A percentile compares a stretch with the other conserved stretches of the same genome.
Conservation (phyloP, 495 filamentous ascomycete species). For the Cercophora sp. region DNA sequence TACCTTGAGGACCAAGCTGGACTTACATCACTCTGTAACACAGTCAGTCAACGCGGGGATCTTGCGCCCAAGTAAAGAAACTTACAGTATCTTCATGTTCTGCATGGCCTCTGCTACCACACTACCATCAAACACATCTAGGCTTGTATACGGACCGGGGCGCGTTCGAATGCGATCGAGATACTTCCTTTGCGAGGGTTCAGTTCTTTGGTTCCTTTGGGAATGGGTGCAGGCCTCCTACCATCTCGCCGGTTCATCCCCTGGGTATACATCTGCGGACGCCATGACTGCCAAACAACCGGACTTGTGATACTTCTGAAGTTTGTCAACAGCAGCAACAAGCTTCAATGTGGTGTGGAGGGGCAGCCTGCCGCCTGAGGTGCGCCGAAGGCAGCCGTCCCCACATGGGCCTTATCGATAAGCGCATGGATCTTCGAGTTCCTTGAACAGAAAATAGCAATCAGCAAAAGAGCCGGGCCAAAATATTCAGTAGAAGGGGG, state of each 20-base stretch:
- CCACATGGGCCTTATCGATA: too few species aligned
- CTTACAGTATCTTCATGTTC: slow-evolving; percentile 33
- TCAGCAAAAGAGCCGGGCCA: too few species aligned
- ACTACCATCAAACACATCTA: slow-evolving; percentile 61
- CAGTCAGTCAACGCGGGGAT: not conserved
- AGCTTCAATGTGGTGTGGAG: too few species aligned
- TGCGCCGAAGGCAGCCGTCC: too few species aligned
- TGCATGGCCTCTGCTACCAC: slow-evolving; percentile 59
- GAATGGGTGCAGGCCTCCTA: not conserved
- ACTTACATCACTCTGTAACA: slow-evolving; percentile 25
- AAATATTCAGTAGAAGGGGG: too few species aligned
- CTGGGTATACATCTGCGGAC: slow-evolving; percentile 19
- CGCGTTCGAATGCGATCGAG: slow-evolving; percentile 73
- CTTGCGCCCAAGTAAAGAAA: not conserved
- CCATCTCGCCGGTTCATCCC: slow-evolving; percentile 28
- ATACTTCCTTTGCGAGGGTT: slow-evolving; percentile 54
- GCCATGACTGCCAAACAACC: too few species aligned
- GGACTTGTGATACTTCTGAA: too few species aligned
- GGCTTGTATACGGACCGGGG: slow-evolving; percentile 73
- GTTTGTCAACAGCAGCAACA: too few species aligned
- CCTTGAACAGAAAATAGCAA: too few species aligned
- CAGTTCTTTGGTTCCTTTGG: not conserved
- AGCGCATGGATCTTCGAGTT: too few species aligned
- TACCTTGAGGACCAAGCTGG: not conserved
- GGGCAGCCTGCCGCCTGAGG: too few species aligned